Percentiles rank a stretch among this genome's conserved stretches.
These are phyloP conservation scores for Neofusicoccum ribis DNA, from an alignment of 2,329 filamentous ascomycete genomes.

Conservation along the genomic window DNA sequence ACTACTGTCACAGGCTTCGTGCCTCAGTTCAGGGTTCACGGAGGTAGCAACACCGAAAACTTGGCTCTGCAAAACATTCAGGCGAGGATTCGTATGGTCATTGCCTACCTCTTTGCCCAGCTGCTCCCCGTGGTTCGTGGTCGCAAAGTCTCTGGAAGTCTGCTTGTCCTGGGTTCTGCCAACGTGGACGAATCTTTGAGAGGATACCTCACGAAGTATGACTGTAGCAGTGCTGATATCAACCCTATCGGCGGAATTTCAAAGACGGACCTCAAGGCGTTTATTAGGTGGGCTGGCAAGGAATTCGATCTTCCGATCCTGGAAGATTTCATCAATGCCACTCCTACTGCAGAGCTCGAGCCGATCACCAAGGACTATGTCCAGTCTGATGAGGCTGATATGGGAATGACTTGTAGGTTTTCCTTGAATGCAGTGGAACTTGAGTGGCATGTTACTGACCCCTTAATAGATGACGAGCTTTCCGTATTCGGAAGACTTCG, in stretches of 20 bases:
- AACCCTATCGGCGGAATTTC: slow-evolving; percentile 62
- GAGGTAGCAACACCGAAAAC: slow-evolving; percentile 62
- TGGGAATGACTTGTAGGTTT: slow-evolving; percentile 39
- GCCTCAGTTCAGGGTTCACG: slow-evolving; percentile 64
- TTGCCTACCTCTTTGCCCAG: slow-evolving; percentile 65
- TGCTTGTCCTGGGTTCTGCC: slow-evolving; percentile 67
- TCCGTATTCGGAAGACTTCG: slow-evolving; percentile 54
- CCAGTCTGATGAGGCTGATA: slow-evolving; percentile 59
- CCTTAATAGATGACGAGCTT: slow-evolving; percentile 49
- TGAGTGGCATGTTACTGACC: not conserved
- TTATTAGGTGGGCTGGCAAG: slow-evolving; percentile 60
- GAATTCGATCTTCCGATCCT: slow-evolving; percentile 65
- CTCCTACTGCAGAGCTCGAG: slow-evolving; percentile 54
- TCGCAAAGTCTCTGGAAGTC: slow-evolving; percentile 55
- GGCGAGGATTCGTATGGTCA: slow-evolving; percentile 65
- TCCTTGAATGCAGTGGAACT: no score
- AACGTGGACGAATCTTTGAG: slow-evolving; percentile 61
- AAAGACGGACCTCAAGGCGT: slow-evolving; percentile 70
- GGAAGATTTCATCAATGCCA: slow-evolving; percentile 59
- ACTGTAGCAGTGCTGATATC: slow-evolving; percentile 54
- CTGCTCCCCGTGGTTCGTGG: slow-evolving; percentile 61
- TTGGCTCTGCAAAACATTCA: slow-evolving; percentile 69
- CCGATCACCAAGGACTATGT: slow-evolving; percentile 65
- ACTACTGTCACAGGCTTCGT: slow-evolving; percentile 60
- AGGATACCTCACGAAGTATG: slow-evolving; percentile 70